Evolutionary conservation across 2,329 filamentous ascomycete genomes (phyloP), one percentile per base, ranked within the genome.

Genomic region (Diaporthe longicolla): DNA sequence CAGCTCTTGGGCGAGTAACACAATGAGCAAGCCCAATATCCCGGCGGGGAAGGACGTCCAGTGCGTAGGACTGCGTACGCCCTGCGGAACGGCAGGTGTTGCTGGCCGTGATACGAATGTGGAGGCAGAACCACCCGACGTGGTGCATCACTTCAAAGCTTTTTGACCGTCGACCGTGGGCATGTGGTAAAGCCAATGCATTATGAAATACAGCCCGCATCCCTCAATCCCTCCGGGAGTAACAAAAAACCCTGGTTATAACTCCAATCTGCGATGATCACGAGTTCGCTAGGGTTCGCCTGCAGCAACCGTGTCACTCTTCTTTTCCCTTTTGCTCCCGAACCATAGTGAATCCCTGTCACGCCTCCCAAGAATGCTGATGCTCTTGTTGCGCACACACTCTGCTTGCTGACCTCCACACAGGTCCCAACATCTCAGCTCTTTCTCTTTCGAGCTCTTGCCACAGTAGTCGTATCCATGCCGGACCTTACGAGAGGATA

Each of bases 191-290:
- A 68, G 48, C 48, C 32, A 54, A 54, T 52, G 63, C 63, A 68
- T 54, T 37, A 45, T 54, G 48, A 68, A 68, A 68, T 40, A 68
- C 32, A 68, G n/a, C n/a, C 13, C 15, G 19, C 9, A 9, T 21
- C n/a, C 63, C 15, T n/a, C 21, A 26, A 4, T n/a, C 9, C 32
- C 15, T 40, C 13, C 9, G 35, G 6, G 32, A 1, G 32, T 26
- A n/a, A 21, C 48, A 37, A 66, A 68, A 68, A 40, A n/a, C n/a
- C 48, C 45, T 68, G 45, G 48, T 40, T 21, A 40, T 63, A 68
- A 52, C 21, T 26, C 63, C 63, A 13, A 26, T 50, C 29, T 37
- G 32, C 32, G 32, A n/a, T 52, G n/a, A 37, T 11, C 21, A 66
- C n/a, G 26, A 52, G 29, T 7, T 29, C 29, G 29, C 29, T 32